Evolutionary conservation across 345 rosid genomes (phyloP).

Genomic region (Salix purpurea): DNA sequence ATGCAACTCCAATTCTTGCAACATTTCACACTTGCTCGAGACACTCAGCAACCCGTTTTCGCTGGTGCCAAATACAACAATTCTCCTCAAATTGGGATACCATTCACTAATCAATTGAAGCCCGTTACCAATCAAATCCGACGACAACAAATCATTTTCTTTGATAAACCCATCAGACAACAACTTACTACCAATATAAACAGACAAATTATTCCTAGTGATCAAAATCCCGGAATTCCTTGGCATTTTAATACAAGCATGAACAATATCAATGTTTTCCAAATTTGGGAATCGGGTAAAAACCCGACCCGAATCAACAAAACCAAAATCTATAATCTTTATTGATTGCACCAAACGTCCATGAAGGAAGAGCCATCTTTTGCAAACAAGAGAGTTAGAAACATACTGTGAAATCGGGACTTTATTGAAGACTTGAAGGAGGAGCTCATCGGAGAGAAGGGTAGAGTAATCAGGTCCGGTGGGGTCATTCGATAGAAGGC

Average conservation of each 20-base stretch:
- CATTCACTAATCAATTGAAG: slow-evolving; percentile 45
- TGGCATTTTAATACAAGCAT: slow-evolving; percentile 48
- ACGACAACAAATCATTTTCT: slow-evolving; percentile 28
- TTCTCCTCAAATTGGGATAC: slow-evolving; percentile 66
- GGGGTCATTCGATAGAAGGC: slow-evolving; percentile 1
- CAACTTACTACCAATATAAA: slow-evolving; percentile 42
- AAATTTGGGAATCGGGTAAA: slow-evolving; percentile 67
- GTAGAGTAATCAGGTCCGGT: slow-evolving; percentile 29
- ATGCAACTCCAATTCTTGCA: slow-evolving; percentile 83
- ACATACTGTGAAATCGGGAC: slow-evolving; percentile 52
- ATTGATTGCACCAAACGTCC: slow-evolving; percentile 67
- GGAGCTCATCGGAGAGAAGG: slow-evolving; percentile 60
- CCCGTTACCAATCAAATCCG: slow-evolving; percentile 48
- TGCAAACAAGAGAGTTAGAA: slow-evolving; percentile 67
- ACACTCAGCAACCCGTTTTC: slow-evolving; percentile 63
- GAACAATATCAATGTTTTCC: slow-evolving; percentile 51
- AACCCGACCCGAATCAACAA: slow-evolving; percentile 62
- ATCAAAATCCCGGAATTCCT: slow-evolving; percentile 54
- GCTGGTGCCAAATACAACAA: slow-evolving; percentile 60
- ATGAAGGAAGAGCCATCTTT: slow-evolving; percentile 76
- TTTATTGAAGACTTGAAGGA: slow-evolving; percentile 55
- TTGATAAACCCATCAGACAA: slow-evolving; percentile 25
- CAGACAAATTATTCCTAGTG: slow-evolving; percentile 37
- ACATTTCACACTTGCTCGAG: slow-evolving; percentile 56
- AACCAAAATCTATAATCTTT: slow-evolving; percentile 64